A percentile compares a stretch with the other conserved stretches of the same genome.
Conservation (phyloP, 108 stramenopile species). For the Cylindrotheca closterium region DNA sequence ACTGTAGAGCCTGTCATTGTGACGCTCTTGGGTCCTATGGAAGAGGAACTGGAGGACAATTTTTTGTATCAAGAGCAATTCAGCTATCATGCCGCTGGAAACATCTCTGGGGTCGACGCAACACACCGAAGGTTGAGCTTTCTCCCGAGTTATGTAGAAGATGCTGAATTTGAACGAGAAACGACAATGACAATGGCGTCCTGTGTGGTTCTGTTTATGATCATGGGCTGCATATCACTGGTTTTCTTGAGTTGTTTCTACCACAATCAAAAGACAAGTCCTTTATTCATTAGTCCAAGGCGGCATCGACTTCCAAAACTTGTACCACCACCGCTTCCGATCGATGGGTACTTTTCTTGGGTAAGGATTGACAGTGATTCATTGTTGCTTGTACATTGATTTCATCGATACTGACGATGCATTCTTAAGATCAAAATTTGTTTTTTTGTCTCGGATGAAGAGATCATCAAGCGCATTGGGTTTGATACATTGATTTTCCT, state of each 20-base stretch:
- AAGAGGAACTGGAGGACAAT: conserved; percentile 6
- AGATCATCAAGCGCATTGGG: conserved; percentile 88
- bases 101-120: neutral
- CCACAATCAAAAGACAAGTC: conserved; percentile 86
- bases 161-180: conserved; percentile 49
- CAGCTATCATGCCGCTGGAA: conserved; percentile 6
- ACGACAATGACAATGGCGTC: conserved; percentile 84
- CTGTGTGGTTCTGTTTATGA: conserved; percentile 60
- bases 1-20: conserved; percentile 80
- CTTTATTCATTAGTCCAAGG: conserved; percentile 78
- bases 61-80: neutral
- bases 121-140: conserved; percentile 68
- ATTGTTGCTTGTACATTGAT: too few relatives aligned
- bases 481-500: conserved; percentile 87
- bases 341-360: conserved; percentile 78
- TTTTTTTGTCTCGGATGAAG: conserved; percentile 82
- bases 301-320: conserved; percentile 85
- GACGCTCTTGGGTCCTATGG: conserved; percentile 57
- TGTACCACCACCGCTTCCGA: conserved; percentile 80
- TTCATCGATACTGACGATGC: neutral
- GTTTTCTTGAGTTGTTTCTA: conserved; percentile 85
- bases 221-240: conserved; percentile 59
- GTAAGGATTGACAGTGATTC: conserved; percentile 24
- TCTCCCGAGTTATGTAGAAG: conserved; percentile 70
- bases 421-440: conserved; percentile 58